Percentiles rank a stretch among this genome's conserved stretches.
Evolutionary conservation across 2,329 filamentous ascomycete species (phyloP).

Genomic region (Trichophyton schoenleinii): DNA sequence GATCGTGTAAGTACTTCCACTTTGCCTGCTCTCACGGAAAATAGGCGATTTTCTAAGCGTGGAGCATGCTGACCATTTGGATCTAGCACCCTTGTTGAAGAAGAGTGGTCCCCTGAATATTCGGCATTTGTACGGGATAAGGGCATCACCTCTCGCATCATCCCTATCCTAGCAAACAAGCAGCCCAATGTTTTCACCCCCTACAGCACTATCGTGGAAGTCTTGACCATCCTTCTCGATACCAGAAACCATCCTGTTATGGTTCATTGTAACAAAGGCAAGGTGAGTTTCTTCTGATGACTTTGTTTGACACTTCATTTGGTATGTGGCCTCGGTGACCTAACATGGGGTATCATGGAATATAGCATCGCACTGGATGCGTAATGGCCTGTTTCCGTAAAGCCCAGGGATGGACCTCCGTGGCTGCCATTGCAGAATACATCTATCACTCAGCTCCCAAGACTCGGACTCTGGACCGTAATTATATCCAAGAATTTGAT

Average conservation of each 20-base stretch:
- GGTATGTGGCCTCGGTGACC: not conserved
- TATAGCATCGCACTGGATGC: slow-evolving; percentile 73
- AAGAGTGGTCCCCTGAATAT: slow-evolving; percentile 42
- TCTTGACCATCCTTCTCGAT: slow-evolving; percentile 60
- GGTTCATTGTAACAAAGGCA: slow-evolving; percentile 89
- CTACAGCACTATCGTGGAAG: slow-evolving; percentile 53
- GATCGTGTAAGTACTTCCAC: slow-evolving; percentile 50
- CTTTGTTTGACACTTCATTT: not conserved
- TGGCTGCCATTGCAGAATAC: slow-evolving; percentile 60
- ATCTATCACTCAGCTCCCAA: slow-evolving; percentile 45
- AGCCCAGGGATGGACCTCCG: slow-evolving; percentile 53
- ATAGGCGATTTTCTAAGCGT: not conserved
- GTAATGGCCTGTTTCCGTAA: slow-evolving; percentile 71
- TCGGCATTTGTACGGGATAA: slow-evolving; percentile 50
- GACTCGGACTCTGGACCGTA: slow-evolving; percentile 29
- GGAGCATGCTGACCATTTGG: slow-evolving; percentile 1
- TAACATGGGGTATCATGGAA: not conserved
- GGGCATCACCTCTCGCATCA: slow-evolving; percentile 58
- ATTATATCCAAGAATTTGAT: slow-evolving; percentile 20
- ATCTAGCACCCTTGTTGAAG: slow-evolving; percentile 49
- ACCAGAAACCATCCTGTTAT: slow-evolving; percentile 64
- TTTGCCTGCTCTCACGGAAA: not conserved
- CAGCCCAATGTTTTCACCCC: slow-evolving; percentile 54
- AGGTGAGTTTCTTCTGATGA: slow-evolving; percentile 34
- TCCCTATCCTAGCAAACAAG: slow-evolving; percentile 81